phyloP scores from a whole-genome alignment of 176 grass and related monocot species.

The Triticum aestivum region IWGSC_CS_RefSeq_v2.1 NC_057800.1:263082565-263083064 shows the following conservation, averaged over 20 bases:
- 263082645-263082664: background rate
- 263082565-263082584: background rate
- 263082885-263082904: background rate
- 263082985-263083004: background rate
- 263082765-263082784: background rate
- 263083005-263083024: background rate
- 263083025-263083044: background rate
- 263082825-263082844: background rate
- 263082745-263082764: background rate
- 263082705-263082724: background rate
- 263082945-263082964: background rate
- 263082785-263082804: conserved; percentile 6
- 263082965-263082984: conserved; percentile 17
- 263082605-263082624: background rate
- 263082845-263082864: background rate
- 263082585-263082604: background rate
- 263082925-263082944: conserved; percentile 3
- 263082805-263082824: background rate
- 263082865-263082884: background rate
- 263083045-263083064: background rate
- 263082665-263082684: conserved; percentile 4
- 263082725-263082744: background rate
- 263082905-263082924: conserved; percentile 3
- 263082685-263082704: background rate
- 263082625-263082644: background rate